Conservation (phyloP, 1,284 basidiomycete species). For the Leucoagaricus sp. region DNA sequence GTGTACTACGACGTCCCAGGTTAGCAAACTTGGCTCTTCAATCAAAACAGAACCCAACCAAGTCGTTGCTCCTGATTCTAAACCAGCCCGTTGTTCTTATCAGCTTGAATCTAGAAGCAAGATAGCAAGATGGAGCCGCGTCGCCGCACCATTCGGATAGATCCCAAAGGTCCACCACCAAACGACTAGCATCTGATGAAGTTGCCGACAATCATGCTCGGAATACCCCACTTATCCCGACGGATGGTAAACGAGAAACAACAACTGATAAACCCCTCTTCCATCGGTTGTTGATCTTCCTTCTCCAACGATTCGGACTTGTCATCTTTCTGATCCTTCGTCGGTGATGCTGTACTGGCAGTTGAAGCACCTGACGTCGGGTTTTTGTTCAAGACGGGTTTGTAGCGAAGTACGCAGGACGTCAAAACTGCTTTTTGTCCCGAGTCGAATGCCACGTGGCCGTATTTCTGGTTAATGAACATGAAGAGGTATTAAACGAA, state of each 20-base stretch:
- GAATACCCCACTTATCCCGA: conserved; percentile 88
- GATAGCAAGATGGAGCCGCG: too few species aligned
- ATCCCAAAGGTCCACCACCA: too few species aligned
- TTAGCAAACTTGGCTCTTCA: too few species aligned
- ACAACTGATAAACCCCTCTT: conserved; percentile 83
- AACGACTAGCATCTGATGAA: conserved; percentile 57
- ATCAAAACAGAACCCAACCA: neutral
- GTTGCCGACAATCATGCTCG: conserved; percentile 90
- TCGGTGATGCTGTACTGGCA: conserved; percentile 3
- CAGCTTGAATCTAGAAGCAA: too few species aligned
- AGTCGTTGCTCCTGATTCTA: neutral
- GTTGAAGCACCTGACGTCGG: conserved; percentile 4
- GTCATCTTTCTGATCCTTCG: conserved; percentile 14
- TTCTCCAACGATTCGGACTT: conserved; percentile 25
- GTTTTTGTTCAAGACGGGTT: conserved; percentile 46
- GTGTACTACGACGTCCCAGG: too few species aligned
- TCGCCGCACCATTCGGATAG: too few species aligned
- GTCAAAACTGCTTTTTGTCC: conserved; percentile 91
- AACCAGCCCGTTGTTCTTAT: too few species aligned
- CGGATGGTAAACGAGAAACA: conserved; percentile 97
- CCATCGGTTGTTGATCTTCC: conserved; percentile 37
- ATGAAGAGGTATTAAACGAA: conserved; percentile 25
- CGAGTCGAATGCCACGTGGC: conserved; percentile 91
- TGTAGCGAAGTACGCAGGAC: conserved; percentile 86
- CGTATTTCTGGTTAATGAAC: conserved; percentile 71